A percentile compares a stretch with the other conserved stretches of the same genome.
These are phyloP conservation scores for Murraya paniculata DNA, from an alignment of 345 rosid species.

Conservation along the genomic window DNA sequence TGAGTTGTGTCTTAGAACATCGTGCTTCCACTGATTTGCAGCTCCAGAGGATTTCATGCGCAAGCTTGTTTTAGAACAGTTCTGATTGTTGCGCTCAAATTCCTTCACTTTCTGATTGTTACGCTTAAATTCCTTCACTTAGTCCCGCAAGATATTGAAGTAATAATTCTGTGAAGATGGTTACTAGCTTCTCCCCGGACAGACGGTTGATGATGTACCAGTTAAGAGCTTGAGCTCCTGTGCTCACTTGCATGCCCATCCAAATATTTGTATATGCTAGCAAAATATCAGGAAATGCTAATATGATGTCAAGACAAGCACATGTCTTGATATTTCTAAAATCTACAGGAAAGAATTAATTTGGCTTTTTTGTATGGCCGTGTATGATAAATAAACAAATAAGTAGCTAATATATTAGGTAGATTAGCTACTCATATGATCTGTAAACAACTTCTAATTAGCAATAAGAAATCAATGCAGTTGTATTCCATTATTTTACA, in stretches of 20 bases:
- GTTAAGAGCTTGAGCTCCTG: not conserved
- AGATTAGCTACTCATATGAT: not conserved
- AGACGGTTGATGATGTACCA: not conserved
- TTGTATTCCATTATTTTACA: not conserved
- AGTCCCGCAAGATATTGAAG: not conserved
- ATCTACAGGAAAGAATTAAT: too few relatives aligned
- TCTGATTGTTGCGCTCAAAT: conserved; percentile 16
- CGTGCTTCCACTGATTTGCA: conserved; percentile 18
- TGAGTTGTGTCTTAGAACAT: not conserved
- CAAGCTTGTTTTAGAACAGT: conserved; percentile 40
- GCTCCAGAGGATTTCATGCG: conserved; percentile 47
- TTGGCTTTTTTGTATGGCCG: too few relatives aligned
- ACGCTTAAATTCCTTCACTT: not conserved
- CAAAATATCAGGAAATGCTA: not conserved
- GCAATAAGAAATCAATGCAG: not conserved
- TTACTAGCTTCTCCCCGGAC: not conserved
- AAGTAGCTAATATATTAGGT: not conserved
- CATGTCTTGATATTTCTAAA: not conserved
- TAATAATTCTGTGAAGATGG: not conserved
- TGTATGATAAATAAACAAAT: not conserved
- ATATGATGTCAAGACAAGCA: not conserved
- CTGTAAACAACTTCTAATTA: too few relatives aligned
- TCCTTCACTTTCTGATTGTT: conserved; percentile 16
- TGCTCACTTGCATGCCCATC: not conserved
- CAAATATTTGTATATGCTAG: not conserved